Evolutionary conservation across 139 green algal species (phyloP).

Genomic region (Astrephomene gubernaculifera): DNA sequence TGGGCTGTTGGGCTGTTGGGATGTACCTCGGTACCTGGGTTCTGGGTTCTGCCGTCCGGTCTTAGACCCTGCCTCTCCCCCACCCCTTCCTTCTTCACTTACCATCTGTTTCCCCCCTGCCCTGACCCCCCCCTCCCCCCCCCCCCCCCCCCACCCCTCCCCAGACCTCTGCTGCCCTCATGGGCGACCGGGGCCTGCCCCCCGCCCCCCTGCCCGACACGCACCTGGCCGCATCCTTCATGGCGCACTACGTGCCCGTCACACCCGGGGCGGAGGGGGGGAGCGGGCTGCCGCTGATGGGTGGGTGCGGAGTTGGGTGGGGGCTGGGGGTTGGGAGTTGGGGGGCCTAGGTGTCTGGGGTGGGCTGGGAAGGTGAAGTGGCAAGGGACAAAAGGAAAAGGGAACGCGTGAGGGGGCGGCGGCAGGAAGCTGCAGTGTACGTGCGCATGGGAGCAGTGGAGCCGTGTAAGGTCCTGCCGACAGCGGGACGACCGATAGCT

Average conservation of each 20-base stretch:
- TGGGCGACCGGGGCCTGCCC: background rate
- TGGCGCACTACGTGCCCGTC: constrained; percentile 32
- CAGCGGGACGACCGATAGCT: too few species aligned
- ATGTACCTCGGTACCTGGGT: too few species aligned
- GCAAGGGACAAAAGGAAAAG: too few species aligned
- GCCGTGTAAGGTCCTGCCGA: too few species aligned
- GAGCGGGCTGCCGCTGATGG: background rate
- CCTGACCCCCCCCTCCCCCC: background rate
- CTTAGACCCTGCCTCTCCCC: background rate
- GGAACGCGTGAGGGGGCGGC: too few species aligned
- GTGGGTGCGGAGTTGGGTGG: background rate
- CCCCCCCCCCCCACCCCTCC: background rate
- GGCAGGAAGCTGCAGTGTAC: too few species aligned
- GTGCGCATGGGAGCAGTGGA: too few species aligned
- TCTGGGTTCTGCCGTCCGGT: too few species aligned
- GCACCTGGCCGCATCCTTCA: background rate
- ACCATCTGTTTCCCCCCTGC: too few species aligned
- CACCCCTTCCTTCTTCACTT: background rate
- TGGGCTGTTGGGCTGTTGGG: too few species aligned
- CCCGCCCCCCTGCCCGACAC: background rate
- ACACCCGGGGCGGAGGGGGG: constrained; percentile 2
- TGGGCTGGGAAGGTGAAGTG: too few species aligned
- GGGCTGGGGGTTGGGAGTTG: background rate
- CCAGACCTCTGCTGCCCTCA: background rate
- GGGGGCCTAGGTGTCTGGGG: too few species aligned